A percentile compares a stretch with the other conserved stretches of the same genome.
Conservation (phyloP, 2,329 filamentous ascomycete genomes). For the Aspergillus fijiensis region DNA sequence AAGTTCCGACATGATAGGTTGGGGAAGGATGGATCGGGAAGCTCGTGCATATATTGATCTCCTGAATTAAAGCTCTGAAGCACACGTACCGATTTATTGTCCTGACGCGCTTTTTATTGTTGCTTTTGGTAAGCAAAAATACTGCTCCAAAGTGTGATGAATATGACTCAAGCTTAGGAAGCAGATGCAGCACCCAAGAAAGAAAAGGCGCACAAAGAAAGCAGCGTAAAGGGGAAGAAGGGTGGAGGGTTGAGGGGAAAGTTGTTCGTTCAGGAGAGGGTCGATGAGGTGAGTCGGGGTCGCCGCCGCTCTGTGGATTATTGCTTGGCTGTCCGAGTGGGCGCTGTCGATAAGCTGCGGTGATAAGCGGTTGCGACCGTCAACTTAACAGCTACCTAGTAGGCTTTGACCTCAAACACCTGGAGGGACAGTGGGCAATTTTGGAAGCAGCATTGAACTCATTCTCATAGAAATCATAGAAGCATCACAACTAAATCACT, state of each 20-base stretch:
- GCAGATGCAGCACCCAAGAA: not conserved
- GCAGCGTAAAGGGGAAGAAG: not conserved
- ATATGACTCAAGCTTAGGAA: not conserved
- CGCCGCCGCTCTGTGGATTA: not conserved
- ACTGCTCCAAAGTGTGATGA: not conserved
- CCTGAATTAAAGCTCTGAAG: not conserved
- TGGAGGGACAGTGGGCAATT: too few relatives aligned
- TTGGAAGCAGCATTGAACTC: not conserved
- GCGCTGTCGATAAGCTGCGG: not conserved
- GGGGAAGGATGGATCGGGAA: not conserved
- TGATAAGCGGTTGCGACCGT: conserved; percentile 1
- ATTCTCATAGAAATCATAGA: not conserved
- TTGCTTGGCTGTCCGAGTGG: not conserved
- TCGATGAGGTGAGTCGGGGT: not conserved
- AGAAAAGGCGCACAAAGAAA: not conserved
- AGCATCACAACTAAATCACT: too few relatives aligned
- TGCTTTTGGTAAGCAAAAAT: not conserved
- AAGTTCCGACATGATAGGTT: not conserved
- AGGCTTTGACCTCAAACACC: not conserved
- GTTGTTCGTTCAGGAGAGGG: conserved; percentile 4
- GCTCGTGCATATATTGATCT: not conserved
- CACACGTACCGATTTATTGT: not conserved
- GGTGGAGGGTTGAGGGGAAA: not conserved
- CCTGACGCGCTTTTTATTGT: not conserved
- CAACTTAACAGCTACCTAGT: not conserved